Evolutionary conservation across 140 eudicot genomes (phyloP).

Genomic region (Cichorium intybus): DNA sequence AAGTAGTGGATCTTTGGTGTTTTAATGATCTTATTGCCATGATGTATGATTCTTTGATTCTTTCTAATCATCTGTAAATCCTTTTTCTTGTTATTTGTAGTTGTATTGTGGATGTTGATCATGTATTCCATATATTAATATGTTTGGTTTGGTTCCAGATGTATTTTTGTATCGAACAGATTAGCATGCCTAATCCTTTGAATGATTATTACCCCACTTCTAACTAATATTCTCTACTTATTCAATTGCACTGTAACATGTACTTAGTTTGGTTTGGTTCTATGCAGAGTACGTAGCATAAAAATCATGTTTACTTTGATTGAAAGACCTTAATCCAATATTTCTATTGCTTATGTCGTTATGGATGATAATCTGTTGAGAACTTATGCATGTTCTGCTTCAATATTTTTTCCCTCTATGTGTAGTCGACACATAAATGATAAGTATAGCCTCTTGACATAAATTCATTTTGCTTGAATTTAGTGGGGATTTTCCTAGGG

Average conservation of each 20-base stretch:
- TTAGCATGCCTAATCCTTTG: no score
- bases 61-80: conserved; percentile 40
- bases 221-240: no score
- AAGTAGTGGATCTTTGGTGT: conserved; percentile 69
- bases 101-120: conserved; percentile 31
- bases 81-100: conserved; percentile 32
- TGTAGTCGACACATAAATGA: no score
- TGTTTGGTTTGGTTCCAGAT: conserved; percentile 17
- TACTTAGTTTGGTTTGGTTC: conserved; percentile 17
- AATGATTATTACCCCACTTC: no score
- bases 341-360: conserved; percentile 13
- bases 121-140: conserved; percentile 4
- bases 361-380: conserved; percentile 17
- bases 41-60: conserved; percentile 48
- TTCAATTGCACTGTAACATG: no score
- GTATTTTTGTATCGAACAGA: conserved; percentile 4
- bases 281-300: conserved; percentile 33
- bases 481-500: no score
- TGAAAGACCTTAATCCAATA: conserved; percentile 22
- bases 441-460: no score
- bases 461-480: no score
- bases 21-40: conserved; percentile 59
- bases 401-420: not conserved
- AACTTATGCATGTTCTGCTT: conserved; percentile 7
- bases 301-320: conserved; percentile 22